A percentile compares a stretch with the other conserved stretches of the same genome.
Conservation (phyloP, 768 basidiomycete genomes). For the Psilocybe tampanensis region DNA sequence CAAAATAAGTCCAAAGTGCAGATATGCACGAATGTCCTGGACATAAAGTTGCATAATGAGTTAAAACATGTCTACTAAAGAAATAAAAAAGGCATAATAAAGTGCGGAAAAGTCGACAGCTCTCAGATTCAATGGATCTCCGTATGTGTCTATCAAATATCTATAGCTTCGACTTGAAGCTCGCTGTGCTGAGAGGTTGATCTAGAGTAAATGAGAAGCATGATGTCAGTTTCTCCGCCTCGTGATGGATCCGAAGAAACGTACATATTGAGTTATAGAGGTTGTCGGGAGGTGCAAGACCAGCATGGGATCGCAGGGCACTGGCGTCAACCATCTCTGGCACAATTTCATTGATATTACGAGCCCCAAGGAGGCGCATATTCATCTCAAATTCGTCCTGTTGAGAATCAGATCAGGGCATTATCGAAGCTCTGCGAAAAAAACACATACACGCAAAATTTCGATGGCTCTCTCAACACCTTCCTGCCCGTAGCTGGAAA, state of each 20-base stretch:
- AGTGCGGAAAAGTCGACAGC: too few species aligned
- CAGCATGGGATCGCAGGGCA: constrained; percentile 65
- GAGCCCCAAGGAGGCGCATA: constrained; percentile 88
- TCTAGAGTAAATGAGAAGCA: constrained; percentile 10
- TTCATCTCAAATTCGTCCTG: constrained; percentile 98
- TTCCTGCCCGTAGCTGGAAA: constrained; percentile 84
- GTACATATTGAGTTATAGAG: constrained; percentile 81
- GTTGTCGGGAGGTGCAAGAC: constrained; percentile 66
- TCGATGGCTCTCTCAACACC: constrained; percentile 79
- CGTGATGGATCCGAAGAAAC: constrained; percentile 25
- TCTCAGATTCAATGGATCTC: too few species aligned
- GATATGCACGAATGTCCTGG: too few species aligned
- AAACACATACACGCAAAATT: constrained; percentile 11
- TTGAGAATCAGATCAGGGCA: constrained; percentile 31
- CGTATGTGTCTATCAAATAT: background rate
- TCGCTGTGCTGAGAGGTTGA: constrained; percentile 16
- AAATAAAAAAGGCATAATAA: too few species aligned
- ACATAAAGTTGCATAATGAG: too few species aligned
- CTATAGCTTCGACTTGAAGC: background rate
- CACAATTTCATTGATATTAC: constrained; percentile 72
- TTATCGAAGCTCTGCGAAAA: constrained; percentile 22
- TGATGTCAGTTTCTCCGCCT: background rate
- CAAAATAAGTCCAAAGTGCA: too few species aligned
- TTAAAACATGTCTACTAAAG: too few species aligned
- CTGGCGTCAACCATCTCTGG: constrained; percentile 92